Percentiles rank a stretch among this genome's conserved stretches.
Conservation (phyloP, 108 stramenopile genomes). For the Nitzschia sp. region DNA sequence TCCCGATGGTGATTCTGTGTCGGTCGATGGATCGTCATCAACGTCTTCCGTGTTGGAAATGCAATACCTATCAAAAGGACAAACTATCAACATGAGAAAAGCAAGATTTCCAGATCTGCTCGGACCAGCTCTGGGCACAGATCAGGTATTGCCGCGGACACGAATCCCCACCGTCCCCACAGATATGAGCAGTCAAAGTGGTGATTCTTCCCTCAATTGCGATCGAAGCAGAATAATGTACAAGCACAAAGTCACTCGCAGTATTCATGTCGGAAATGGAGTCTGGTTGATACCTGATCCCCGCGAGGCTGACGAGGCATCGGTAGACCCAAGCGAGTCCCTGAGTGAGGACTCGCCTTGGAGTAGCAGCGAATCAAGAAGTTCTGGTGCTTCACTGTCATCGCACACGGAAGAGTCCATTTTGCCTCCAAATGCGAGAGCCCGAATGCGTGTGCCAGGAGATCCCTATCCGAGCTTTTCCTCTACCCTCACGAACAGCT, state of each 20-base stretch:
- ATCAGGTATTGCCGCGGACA: not conserved
- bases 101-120: constrained; percentile 23
- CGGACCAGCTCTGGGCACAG: not conserved
- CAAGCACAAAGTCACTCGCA: not conserved
- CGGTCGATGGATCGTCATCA: not conserved
- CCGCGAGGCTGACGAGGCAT: not conserved
- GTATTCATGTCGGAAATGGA: not conserved
- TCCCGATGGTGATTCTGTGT: not conserved
- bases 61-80: not conserved
- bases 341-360: not conserved
- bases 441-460: not conserved
- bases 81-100: not conserved
- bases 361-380: not conserved
- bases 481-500: constrained; percentile 10
- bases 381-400: not conserved
- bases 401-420: not conserved
- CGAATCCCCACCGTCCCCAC: not conserved
- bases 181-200: not conserved
- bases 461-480: not conserved
- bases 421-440: not conserved
- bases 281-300: not conserved
- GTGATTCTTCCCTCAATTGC: not conserved
- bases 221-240: not conserved
- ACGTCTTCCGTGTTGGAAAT: not conserved
- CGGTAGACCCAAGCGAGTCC: not conserved